Evolutionary conservation across 2,329 filamentous ascomycete genomes (phyloP).

Genomic region (Onygenales sp.): DNA sequence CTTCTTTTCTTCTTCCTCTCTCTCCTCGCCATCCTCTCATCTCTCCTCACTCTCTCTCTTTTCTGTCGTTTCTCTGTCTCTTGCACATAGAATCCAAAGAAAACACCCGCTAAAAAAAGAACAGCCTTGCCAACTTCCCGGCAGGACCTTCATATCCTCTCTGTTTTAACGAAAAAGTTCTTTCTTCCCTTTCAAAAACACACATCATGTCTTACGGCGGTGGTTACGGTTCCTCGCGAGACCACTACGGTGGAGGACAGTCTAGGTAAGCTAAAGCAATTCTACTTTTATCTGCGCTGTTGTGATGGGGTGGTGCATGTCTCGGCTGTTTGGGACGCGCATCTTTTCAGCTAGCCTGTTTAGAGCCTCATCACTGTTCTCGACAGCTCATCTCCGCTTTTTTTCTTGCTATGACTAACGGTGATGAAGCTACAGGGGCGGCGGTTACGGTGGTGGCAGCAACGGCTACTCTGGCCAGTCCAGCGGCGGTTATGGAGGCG

Average conservation of each 20-base stretch:
- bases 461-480: constrained; percentile 38
- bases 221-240: constrained; percentile 33
- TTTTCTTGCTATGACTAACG: constrained; percentile 7
- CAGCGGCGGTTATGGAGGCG: constrained; percentile 11
- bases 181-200: constrained; percentile 11
- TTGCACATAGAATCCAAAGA: constrained; percentile 1
- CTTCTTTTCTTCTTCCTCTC: constrained; percentile 21
- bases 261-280: constrained; percentile 31
- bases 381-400: neutral
- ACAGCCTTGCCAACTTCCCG: neutral
- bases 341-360: no score
- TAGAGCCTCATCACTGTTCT: neutral
- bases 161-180: neutral
- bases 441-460: constrained; percentile 11
- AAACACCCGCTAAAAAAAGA: neutral
- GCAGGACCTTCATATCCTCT: neutral
- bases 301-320: neutral
- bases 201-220: constrained; percentile 61
- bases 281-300: constrained; percentile 9
- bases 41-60: constrained; percentile 10
- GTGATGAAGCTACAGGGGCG: constrained; percentile 20
- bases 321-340: no score
- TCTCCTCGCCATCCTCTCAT: constrained; percentile 13
- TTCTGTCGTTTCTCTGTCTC: constrained; percentile 16
- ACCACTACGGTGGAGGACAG: constrained; percentile 48